Evolutionary conservation across 2,329 filamentous ascomycete species (phyloP).

Genomic region (Colletotrichum chrysophilum): DNA sequence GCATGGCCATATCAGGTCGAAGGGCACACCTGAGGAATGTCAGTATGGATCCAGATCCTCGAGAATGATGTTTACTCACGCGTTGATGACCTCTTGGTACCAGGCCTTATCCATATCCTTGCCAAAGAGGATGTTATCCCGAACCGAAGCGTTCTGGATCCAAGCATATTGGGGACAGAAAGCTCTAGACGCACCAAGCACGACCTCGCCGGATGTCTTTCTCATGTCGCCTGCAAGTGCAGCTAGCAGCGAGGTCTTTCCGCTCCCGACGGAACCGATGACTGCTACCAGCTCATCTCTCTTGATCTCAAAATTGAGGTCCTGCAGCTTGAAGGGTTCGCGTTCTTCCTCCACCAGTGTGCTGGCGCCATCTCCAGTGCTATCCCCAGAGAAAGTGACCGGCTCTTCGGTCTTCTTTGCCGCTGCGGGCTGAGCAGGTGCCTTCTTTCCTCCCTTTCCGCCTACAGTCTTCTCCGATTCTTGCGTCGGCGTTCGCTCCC

Average conservation of each 20-base stretch:
- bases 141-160: conserved; percentile 92
- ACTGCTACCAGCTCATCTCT: conserved; percentile 81
- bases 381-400: conserved; percentile 41
- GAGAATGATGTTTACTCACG: conserved; percentile 48
- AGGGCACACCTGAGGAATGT: conserved; percentile 71
- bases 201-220: conserved; percentile 75
- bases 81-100: conserved; percentile 85
- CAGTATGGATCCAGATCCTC: not conserved
- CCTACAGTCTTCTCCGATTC: conserved; percentile 49
- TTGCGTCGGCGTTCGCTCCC: conserved; percentile 73
- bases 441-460: conserved; percentile 54
- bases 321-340: conserved; percentile 75
- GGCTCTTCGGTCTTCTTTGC: conserved; percentile 38
- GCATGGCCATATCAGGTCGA: conserved; percentile 85
- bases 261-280: conserved; percentile 89
- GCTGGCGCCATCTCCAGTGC: conserved; percentile 57
- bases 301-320: conserved; percentile 70
- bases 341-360: conserved; percentile 63
- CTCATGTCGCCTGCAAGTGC: conserved; percentile 95
- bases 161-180: conserved; percentile 98
- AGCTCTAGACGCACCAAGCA: conserved; percentile 79
- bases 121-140: conserved; percentile 90
- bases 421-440: not conserved
- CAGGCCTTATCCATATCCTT: conserved; percentile 76
- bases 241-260: conserved; percentile 88